These are phyloP conservation scores for Coemansia sp. DNA, from an alignment of 192 early-diverging fungal species.

Conservation along the genomic window DNA sequence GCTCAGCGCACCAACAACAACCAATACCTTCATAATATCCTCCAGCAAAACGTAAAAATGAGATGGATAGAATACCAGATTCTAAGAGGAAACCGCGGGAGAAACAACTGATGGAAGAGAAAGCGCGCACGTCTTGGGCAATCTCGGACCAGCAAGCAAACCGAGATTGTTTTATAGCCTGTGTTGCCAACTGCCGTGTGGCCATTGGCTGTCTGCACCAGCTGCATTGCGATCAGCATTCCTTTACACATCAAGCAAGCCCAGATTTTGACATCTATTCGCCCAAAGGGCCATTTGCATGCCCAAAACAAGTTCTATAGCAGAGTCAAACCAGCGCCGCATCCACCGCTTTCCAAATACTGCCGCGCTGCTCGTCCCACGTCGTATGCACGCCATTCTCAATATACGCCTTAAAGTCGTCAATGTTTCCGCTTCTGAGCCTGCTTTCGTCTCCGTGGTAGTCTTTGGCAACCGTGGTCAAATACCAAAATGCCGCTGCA, in stretches of 20 bases:
- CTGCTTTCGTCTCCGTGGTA: conserved; percentile 21
- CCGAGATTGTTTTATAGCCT: too few relatives aligned
- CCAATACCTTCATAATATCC: conserved; percentile 27
- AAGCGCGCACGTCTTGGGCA: background rate
- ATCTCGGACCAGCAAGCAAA: too few relatives aligned
- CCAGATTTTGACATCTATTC: too few relatives aligned
- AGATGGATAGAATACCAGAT: conserved; percentile 1
- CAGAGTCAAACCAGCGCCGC: background rate
- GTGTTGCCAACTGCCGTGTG: too few relatives aligned
- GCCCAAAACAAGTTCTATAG: background rate
- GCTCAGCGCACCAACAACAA: conserved; percentile 6
- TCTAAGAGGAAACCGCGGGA: background rate
- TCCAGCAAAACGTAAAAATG: background rate
- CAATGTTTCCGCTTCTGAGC: conserved; percentile 32
- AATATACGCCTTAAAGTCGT: conserved; percentile 47
- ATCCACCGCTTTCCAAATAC: conserved; percentile 33
- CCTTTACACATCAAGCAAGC: too few relatives aligned
- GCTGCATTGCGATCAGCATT: too few relatives aligned
- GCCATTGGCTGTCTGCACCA: too few relatives aligned
- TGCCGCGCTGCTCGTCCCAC: conserved; percentile 29
- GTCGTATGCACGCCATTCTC: conserved; percentile 27
- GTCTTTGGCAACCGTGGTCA: conserved; percentile 12
- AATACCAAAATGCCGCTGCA: conserved; percentile 50
- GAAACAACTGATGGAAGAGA: background rate
- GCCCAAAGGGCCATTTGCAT: background rate